Evolutionary conservation across 192 early-diverging fungal species (phyloP).

Genomic region (Phycomyces nitens): DNA sequence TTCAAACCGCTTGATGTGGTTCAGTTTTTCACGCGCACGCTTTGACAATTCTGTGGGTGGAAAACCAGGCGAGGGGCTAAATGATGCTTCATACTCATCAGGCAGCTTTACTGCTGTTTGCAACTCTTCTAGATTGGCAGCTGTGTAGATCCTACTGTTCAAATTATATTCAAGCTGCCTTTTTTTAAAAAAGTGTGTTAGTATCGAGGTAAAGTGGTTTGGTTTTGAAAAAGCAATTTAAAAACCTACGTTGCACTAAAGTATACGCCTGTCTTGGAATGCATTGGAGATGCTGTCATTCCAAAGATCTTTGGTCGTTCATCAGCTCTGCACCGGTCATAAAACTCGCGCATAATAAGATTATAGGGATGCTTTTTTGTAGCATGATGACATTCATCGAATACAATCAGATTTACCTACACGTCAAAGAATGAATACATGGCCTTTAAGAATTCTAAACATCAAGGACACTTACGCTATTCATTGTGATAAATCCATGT

Average conservation of each 20-base stretch:
- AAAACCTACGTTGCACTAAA: constrained; percentile 14
- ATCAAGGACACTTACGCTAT: constrained; percentile 39
- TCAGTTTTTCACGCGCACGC: constrained; percentile 34
- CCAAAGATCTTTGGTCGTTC: constrained; percentile 81
- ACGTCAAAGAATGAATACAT: no score
- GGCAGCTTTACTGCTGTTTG: constrained; percentile 38
- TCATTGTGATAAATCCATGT: constrained; percentile 60
- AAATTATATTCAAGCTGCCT: constrained; percentile 56
- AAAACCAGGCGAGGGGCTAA: constrained; percentile 45
- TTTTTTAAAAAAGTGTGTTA: not conserved
- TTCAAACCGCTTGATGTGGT: constrained; percentile 35
- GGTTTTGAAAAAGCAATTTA: not conserved
- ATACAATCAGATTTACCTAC: constrained; percentile 84
- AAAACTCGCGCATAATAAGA: constrained; percentile 82
- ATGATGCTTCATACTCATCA: constrained; percentile 44
- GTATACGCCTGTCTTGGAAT: constrained; percentile 14
- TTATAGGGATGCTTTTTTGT: constrained; percentile 72
- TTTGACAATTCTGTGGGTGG: constrained; percentile 40
- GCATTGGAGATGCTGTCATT: constrained; percentile 90
- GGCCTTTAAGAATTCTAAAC: no score
- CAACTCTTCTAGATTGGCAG: constrained; percentile 31
- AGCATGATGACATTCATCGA: constrained; percentile 95
- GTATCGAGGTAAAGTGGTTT: not conserved
- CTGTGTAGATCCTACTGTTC: constrained; percentile 57
- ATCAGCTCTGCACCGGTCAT: constrained; percentile 43